Evolutionary conservation across 1,284 basidiomycete species (phyloP).

Genomic region (Cutaneotrichosporon arboriforme): DNA sequence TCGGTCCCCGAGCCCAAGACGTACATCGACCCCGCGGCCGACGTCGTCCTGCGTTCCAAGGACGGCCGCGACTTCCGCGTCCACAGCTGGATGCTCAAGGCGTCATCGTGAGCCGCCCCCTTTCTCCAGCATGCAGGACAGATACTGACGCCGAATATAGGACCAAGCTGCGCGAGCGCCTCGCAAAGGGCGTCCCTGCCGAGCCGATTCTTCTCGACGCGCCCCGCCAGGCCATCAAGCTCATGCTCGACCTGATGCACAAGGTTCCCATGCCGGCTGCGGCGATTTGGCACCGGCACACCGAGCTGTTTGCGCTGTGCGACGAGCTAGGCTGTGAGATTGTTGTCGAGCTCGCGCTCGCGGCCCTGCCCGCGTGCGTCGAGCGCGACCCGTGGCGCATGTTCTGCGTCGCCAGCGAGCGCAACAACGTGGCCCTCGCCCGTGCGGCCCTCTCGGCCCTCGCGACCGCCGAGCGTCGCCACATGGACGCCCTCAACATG

Average conservation of each 20-base stretch:
- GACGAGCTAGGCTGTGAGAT: constrained; percentile 8
- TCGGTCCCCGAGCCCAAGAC: constrained; percentile 2
- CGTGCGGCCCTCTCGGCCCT: constrained; percentile 4
- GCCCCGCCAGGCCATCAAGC: constrained; percentile 14
- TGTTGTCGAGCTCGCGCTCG: constrained; percentile 14
- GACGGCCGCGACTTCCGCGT: constrained; percentile 24
- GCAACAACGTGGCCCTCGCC: constrained; percentile 7
- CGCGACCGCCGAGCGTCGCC: neutral
- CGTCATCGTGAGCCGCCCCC: constrained; percentile 27
- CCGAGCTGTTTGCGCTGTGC: constrained; percentile 16
- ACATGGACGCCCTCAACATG: neutral
- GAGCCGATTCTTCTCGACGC: constrained; percentile 9
- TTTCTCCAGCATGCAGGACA: too few species aligned
- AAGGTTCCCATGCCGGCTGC: constrained; percentile 11
- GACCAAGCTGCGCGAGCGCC: neutral
- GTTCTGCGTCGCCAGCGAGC: constrained; percentile 4
- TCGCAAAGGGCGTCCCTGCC: neutral
- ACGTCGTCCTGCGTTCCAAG: constrained; percentile 17
- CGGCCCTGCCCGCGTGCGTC: constrained; percentile 5
- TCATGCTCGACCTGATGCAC: constrained; percentile 20
- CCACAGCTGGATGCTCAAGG: constrained; percentile 19
- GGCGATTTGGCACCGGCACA: constrained; percentile 9
- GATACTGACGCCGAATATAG: constrained; percentile 3
- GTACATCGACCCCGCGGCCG: constrained; percentile 24
- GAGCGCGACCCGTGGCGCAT: constrained; percentile 12